phyloP scores from a whole-genome alignment of 2,329 filamentous ascomycete species.

The Blastomyces emzantsi region DNA sequence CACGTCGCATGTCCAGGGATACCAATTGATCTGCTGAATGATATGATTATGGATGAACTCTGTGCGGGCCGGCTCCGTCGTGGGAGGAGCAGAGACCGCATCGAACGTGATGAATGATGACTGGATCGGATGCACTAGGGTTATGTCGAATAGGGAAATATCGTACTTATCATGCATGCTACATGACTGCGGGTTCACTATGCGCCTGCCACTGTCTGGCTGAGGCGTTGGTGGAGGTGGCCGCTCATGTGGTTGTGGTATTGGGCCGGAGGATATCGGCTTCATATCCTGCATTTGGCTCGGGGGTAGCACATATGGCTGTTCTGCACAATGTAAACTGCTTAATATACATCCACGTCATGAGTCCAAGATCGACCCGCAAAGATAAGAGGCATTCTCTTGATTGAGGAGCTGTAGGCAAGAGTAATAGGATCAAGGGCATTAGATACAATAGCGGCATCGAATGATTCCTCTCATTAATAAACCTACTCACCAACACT shows the following conservation, averaged over 20 bases:
- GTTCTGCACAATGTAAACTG: background rate
- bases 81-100: background rate
- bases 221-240: background rate
- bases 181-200: slow-evolving; percentile 1
- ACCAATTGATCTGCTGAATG: slow-evolving; percentile 5
- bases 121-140: background rate
- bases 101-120: slow-evolving; percentile 3
- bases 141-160: background rate
- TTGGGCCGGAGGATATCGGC: background rate
- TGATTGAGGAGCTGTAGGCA: background rate
- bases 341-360: no score
- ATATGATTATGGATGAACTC: slow-evolving; percentile 1
- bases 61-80: background rate
- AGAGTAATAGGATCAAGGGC: background rate
- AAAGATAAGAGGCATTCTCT: background rate
- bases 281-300: slow-evolving; percentile 2
- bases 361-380: background rate
- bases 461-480: background rate
- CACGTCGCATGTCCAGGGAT: slow-evolving; percentile 7
- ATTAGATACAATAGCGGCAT: background rate
- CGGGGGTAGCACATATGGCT: background rate
- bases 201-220: background rate
- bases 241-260: slow-evolving; percentile 2
- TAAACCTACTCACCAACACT: background rate
- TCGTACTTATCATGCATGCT: background rate